Percentiles rank a stretch among this genome's conserved stretches.
Conservation (phyloP, 768 basidiomycete genomes). For the Naganishia antarctica region DNA sequence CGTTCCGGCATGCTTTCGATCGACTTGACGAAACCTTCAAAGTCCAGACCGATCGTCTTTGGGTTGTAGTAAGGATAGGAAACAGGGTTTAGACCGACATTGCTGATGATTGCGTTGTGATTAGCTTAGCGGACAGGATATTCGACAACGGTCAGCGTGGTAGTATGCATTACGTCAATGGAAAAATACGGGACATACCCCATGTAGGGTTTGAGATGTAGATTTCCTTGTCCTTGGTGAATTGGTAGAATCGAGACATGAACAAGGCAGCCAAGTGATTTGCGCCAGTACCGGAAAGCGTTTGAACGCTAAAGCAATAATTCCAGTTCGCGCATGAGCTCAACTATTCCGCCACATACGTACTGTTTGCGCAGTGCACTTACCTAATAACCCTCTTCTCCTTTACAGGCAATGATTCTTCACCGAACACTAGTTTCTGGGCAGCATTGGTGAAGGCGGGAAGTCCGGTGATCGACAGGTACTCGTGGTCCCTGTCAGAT, state of each 20-base stretch:
- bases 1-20: constrained; percentile 62
- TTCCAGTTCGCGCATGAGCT: neutral
- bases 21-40: constrained; percentile 60
- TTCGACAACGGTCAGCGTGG: neutral
- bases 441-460: constrained; percentile 76
- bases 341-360: too few species aligned
- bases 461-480: constrained; percentile 59
- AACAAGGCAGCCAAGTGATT: constrained; percentile 89
- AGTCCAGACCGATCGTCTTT: constrained; percentile 80
- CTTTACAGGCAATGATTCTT: constrained; percentile 64
- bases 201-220: constrained; percentile 89
- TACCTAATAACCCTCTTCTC: constrained; percentile 64
- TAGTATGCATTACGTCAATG: neutral
- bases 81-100: constrained; percentile 74
- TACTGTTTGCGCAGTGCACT: too few species aligned
- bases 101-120: constrained; percentile 81
- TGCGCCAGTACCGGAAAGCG: constrained; percentile 92
- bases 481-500: constrained; percentile 58
- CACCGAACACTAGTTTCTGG: constrained; percentile 72
- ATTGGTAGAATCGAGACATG: constrained; percentile 68
- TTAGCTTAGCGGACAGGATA: constrained; percentile 54
- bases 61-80: constrained; percentile 88
- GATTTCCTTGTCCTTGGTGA: constrained; percentile 61
- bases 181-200: constrained; percentile 57
- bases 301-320: constrained; percentile 61